phyloP scores from a whole-genome alignment of 2,329 filamentous ascomycete species.

The Amylocarpus encephaloides region DNA sequence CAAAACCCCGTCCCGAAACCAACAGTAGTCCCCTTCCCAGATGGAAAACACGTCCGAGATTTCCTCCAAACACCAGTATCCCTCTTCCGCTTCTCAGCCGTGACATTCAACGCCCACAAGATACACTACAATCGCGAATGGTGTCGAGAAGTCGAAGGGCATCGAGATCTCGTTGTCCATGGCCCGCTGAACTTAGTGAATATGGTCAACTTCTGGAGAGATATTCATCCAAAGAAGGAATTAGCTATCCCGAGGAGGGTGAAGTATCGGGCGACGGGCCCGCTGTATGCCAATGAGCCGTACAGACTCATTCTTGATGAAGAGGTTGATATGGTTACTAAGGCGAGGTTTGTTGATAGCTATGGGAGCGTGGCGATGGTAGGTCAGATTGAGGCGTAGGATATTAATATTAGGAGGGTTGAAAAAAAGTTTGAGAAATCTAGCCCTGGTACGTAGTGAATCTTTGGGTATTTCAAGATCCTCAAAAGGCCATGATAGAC shows the following conservation, averaged over 20 bases:
- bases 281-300: slow-evolving; percentile 42
- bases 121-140: slow-evolving; percentile 71
- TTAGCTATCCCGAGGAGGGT: slow-evolving; percentile 36
- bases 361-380: slow-evolving; percentile 30
- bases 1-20: slow-evolving; percentile 19
- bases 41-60: slow-evolving; percentile 27
- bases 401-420: neutral
- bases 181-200: slow-evolving; percentile 71
- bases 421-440: too few relatives aligned
- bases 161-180: slow-evolving; percentile 68
- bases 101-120: slow-evolving; percentile 81
- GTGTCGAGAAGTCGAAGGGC: slow-evolving; percentile 42
- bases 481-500: too few relatives aligned
- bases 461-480: too few relatives aligned
- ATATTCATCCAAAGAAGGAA: slow-evolving; percentile 31
- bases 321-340: slow-evolving; percentile 25
- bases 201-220: slow-evolving; percentile 62
- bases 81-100: slow-evolving; percentile 73
- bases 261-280: slow-evolving; percentile 42
- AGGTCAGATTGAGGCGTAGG: slow-evolving; percentile 24
- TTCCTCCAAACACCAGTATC: slow-evolving; percentile 26
- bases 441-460: too few relatives aligned
- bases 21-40: slow-evolving; percentile 12
- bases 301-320: slow-evolving; percentile 39
- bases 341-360: slow-evolving; percentile 25